Base-by-base conservation (phyloP, 306 rosid genomes). In the Cucurbita moschata region DNA sequence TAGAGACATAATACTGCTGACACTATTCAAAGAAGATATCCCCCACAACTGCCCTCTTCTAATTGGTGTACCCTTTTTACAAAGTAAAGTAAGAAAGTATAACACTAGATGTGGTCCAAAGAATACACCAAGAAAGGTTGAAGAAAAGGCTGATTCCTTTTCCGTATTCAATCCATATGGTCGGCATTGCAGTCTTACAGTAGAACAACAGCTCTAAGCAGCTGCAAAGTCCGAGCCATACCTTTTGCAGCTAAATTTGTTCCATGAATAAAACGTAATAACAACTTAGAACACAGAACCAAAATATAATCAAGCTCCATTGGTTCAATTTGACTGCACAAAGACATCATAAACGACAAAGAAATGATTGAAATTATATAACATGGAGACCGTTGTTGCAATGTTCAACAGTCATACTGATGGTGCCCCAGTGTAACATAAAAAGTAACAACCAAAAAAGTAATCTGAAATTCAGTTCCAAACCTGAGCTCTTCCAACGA, bases 401-500 rank as follows among this genome's bases (percentile, higher is more conserved):
- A 57, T 10, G 62, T 42, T 44, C 40, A 39, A 47, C 59, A 50
- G 58, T 77, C 18, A 4, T 14, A 46, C 43, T 38, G 7, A 46
- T 35, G 38, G 44, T 7, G 52, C 1, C 1, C 15, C 26, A 53
- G 37, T 18, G 23, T 30, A 64, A 15, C 7, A 72, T 10, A 44
- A 15, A 56, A 51, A 75, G 15, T 35, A 23, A 2, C 15, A 35
- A 47, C 16, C n/a, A 35, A 57, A 8, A 79, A 59, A 16, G 79
- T 64, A 44, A 71, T 84, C 52, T 40, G 9, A 59, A 47, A 49
- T 69, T 30, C 14, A 39, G 73, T 37, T 54, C 50, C 56, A 35
- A 73, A 90, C 98, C 98, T 88, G 88, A 93, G 94, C 75, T 90
- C 89, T 68, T 90, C 96, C 13, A 93, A 62, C 75, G 97, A 86